These are phyloP conservation scores for Auricularia cornea DNA, from an alignment of 768 basidiomycete genomes.

Conservation along the genomic window DNA sequence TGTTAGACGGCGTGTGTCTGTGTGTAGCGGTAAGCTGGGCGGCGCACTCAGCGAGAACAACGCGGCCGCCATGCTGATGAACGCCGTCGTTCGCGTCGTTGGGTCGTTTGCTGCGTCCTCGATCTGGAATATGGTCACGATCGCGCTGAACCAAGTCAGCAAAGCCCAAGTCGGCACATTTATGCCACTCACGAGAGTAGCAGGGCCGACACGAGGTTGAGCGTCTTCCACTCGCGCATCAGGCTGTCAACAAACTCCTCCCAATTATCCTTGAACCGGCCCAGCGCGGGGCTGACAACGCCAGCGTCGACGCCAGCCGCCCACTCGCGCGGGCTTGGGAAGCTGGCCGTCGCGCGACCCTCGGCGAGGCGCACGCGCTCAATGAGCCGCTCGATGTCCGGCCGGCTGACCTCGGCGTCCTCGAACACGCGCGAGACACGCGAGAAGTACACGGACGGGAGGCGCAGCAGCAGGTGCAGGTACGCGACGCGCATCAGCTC, in stretches of 20 bases:
- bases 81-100: conserved; percentile 49
- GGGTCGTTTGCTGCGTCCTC: conserved; percentile 46
- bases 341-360: conserved; percentile 16
- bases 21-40: too few species aligned
- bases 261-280: conserved; percentile 60
- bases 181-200: conserved; percentile 35
- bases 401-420: conserved; percentile 68
- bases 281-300: conserved; percentile 52
- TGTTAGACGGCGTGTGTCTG: background rate
- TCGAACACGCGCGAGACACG: conserved; percentile 70
- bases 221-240: conserved; percentile 20
- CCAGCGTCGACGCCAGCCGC: conserved; percentile 11
- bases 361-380: conserved; percentile 10
- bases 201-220: conserved; percentile 47
- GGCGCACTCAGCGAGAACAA: conserved; percentile 46
- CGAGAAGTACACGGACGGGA: conserved; percentile 75
- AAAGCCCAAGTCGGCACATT: background rate
- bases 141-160: conserved; percentile 36
- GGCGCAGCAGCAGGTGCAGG: conserved; percentile 44
- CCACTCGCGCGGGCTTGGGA: background rate
- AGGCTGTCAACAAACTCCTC: conserved; percentile 58
- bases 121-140: conserved; percentile 60
- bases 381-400: conserved; percentile 48
- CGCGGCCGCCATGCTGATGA: conserved; percentile 58
- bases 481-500: conserved; percentile 37